Base-by-base conservation (phyloP, 306 rosid species). In the Oxytropis ochrocephala region DNA sequence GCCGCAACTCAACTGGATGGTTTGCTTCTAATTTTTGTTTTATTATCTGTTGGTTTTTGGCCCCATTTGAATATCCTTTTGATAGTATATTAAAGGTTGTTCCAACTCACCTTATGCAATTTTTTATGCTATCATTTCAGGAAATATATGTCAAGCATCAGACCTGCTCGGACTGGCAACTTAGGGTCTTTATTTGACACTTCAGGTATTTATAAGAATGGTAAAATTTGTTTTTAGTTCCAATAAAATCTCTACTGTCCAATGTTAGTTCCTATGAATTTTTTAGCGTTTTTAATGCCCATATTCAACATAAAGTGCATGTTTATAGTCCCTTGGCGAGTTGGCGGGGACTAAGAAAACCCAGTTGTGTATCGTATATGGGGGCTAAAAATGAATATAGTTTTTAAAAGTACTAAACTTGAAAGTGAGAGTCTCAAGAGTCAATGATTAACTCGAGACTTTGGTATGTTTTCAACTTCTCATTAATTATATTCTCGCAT, bases 1-100 rank as follows among this genome's bases (percentile, higher is more conserved):
- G 86, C 11, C 83, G 95, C 50, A 63, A 50, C 70, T 82, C 94
- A 58, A 87, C 91, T 66, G 99, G 97, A 88, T 94, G 99, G 99
- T 92, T 55, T 83, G 88, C 81, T 75, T 59, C 74, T 27, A 56
- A 49, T 49, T 35, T 35, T 41, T 43, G 19, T 14, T 33, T 53
- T 19, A 4, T 42, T 61, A 48, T 46, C 1, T 11, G 32, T 36
- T 12, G 51, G 1, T 47, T 78, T 70, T 43, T 12, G 7, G 2
- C 54, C 14, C 30, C 29, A 24, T 13, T 46, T 53, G 13, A 38
- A 44, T 67, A 38, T 41, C 48, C 57, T 59, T 59, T 63, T 39
- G 50, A 10, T 27, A 41, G 6, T 14, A 29, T 64, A 62, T 70
- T 65, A 42, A 18, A 66, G 51, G 57, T 30, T 72, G 27, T 55